Conservation (phyloP, 2,329 filamentous ascomycete species). For the Juglanconis sp. region DNA sequence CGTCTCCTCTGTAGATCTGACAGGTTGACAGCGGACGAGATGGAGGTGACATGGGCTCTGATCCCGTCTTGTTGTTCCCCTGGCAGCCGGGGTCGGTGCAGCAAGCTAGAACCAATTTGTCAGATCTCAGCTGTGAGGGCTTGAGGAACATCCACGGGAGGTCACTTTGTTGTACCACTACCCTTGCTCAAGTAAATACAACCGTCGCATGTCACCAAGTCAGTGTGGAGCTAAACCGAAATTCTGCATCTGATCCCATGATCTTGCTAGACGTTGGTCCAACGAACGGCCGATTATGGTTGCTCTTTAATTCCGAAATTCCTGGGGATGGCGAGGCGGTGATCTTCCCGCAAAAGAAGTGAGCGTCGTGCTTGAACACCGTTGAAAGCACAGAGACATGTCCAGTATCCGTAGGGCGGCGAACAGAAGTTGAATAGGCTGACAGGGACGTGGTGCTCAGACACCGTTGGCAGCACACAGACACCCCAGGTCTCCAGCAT, state of each 20-base stretch:
- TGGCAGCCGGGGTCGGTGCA: neutral
- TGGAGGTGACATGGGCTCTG: neutral
- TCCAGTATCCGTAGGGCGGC: no score
- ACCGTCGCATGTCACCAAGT: neutral
- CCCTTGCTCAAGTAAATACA: neutral
- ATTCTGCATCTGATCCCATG: no score
- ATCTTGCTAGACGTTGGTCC: no score
- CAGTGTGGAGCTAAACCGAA: no score
- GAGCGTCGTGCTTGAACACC: neutral
- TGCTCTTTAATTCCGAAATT: neutral
- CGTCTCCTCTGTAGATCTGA: neutral
- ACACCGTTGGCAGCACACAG: no score
- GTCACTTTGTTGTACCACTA: no score
- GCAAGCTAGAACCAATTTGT: neutral
- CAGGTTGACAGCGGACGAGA: neutral
- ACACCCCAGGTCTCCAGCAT: no score
- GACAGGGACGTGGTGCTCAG: no score
- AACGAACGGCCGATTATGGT: no score
- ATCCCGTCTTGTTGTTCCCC: neutral
- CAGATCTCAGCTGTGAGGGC: no score
- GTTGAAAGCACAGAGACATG: neutral
- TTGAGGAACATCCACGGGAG: no score
- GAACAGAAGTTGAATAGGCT: no score
- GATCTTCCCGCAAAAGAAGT: neutral
- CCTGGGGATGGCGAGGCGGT: neutral